A percentile compares a stretch with the other conserved stretches of the same genome.
Evolutionary conservation across 257 asterid species (phyloP).

Genomic region (Penstemon newberryi): DNA sequence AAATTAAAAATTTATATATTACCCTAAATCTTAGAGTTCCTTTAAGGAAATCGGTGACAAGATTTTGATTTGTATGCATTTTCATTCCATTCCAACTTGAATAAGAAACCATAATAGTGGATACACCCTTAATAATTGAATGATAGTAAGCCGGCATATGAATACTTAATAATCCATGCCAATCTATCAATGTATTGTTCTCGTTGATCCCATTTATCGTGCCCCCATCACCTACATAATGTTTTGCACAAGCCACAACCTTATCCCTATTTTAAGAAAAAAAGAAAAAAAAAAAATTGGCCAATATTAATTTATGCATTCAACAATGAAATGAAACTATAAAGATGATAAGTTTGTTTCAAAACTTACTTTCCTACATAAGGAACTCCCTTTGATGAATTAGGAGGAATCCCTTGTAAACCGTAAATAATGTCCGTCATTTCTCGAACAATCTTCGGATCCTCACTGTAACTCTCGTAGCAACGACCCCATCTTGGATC

Average conservation of each 20-base stretch:
- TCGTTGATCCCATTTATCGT: constrained; percentile 13
- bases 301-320: no score
- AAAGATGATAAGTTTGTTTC: no score
- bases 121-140: constrained; percentile 3
- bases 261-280: no score
- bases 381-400: constrained; percentile 17
- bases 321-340: no score
- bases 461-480: constrained; percentile 12
- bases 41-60: constrained; percentile 10
- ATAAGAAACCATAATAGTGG: constrained; percentile 17
- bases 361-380: constrained; percentile 21
- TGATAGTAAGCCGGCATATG: constrained; percentile 19
- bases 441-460: no score
- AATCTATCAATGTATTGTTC: constrained; percentile 12
- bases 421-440: constrained; percentile 14
- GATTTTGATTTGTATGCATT: not conserved
- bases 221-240: constrained; percentile 17
- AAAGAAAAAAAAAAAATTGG: no score
- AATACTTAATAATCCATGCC: constrained; percentile 1
- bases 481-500: constrained; percentile 36
- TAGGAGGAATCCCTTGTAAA: constrained; percentile 26
- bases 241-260: constrained; percentile 21
- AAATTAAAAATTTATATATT: not conserved
- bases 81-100: constrained; percentile 22
- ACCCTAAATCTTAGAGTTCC: constrained; percentile 12